Base-by-base conservation (phyloP, 2,329 filamentous ascomycete species). In the Scedosporium apiospermum region DNA sequence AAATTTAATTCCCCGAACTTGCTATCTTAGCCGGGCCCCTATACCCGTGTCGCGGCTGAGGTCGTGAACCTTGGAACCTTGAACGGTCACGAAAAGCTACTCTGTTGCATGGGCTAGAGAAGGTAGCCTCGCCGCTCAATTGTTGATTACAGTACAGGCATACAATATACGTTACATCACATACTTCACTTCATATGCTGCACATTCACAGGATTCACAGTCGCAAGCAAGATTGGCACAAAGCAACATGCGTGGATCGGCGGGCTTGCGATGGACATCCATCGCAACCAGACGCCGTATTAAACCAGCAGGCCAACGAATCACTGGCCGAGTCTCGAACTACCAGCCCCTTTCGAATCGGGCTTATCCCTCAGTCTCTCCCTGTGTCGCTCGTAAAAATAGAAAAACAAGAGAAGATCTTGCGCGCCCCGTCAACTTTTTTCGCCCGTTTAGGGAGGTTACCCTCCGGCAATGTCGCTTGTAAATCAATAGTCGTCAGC, bases 221-320 rank as follows among this genome's bases (percentile, higher is more conserved):
- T 55, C 51, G 21, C 23, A 55, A 21, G 49, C 21, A 23, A 27
- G 51, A 23, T 55, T 23, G 27, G 55, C 55, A 58, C 55, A 58
- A 58, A 38, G 23, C 55, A 58, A 41, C 14, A 58, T 58, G 55
- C 55, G 55, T 58, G 55, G 55, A 58, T 58, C 55, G 55, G 55
- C 55, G 27, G 55, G 55, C 34, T 58, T 58, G 55, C 55, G 55
- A 41, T 18, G 27, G 55, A 41, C n/a, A 27, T 38, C 14, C 26
- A 58, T 41, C 55, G 27, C 55, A 38, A 58, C 55, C 55, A 58
- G 55, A 18, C 27, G 34, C 55, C 55, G 55, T 58, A 58, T 58
- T 58, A 41, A 58, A 58, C 55, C 55, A 58, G 55, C 55, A 58
- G 55, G 55, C 55, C 55, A 58, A 58, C 14, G 55, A 57, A 38